Conservation (phyloP, 345 rosid species). For the Salix suchowensis region DNA sequence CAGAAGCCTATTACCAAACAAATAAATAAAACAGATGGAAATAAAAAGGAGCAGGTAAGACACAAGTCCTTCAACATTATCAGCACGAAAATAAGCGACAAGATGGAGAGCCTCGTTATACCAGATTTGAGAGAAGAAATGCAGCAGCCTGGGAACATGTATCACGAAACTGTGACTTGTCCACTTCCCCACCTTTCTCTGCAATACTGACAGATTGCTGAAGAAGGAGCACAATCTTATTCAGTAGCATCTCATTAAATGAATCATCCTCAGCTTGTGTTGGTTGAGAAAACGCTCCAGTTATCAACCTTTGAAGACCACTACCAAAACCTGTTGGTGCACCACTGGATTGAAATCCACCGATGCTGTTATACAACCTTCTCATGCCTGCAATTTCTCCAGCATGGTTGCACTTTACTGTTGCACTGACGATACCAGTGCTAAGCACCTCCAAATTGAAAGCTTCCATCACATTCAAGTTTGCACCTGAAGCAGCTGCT, state of each 20-base stretch:
- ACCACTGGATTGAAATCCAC: constrained; percentile 76
- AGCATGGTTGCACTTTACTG: constrained; percentile 88
- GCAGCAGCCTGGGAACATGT: constrained; percentile 96
- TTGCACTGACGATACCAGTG: constrained; percentile 93
- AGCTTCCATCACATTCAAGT: constrained; percentile 73
- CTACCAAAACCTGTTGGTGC: constrained; percentile 49
- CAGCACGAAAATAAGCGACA: not conserved
- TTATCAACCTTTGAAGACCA: constrained; percentile 81
- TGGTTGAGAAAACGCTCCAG: constrained; percentile 82
- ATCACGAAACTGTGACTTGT: constrained; percentile 80
- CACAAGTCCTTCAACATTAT: constrained; percentile 1
- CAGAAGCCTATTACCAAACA: constrained; percentile 50
- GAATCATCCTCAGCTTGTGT: constrained; percentile 70
- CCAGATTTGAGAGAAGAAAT: constrained; percentile 90
- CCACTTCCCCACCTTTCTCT: constrained; percentile 89
- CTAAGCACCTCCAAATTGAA: constrained; percentile 96
- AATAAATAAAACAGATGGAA: constrained; percentile 18
- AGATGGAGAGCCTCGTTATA: constrained; percentile 26
- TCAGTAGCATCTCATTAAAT: constrained; percentile 81
- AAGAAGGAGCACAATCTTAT: constrained; percentile 80
- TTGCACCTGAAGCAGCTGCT: constrained; percentile 97
- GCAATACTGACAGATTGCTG: constrained; percentile 86
- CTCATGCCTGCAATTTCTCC: constrained; percentile 99
- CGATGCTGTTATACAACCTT: constrained; percentile 87
- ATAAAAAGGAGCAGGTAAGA: constrained; percentile 3